Evolutionary conservation across 2,329 filamentous ascomycete species (phyloP).

Genomic region (Neoscytalidium dimidiatum): DNA sequence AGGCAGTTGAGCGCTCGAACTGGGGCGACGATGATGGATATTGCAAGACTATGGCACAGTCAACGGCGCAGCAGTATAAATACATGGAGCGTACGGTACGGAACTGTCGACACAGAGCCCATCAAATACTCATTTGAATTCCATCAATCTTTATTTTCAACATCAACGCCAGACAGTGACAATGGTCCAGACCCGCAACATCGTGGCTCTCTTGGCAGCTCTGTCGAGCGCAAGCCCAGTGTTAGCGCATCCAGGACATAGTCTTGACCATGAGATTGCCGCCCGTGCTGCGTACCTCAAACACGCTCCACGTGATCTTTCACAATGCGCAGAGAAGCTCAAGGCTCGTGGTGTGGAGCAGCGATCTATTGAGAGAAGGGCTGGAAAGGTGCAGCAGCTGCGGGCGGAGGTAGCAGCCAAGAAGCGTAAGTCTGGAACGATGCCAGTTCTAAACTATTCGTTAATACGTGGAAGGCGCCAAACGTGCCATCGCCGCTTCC

Average conservation of each 20-base stretch:
- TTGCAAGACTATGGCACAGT: no score
- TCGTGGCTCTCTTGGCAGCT: background rate
- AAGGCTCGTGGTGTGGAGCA: background rate
- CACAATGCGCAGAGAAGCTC: conserved; percentile 14
- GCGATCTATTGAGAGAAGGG: background rate
- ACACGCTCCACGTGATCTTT: conserved; percentile 1
- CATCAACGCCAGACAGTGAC: background rate
- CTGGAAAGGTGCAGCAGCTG: background rate
- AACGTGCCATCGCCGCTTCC: background rate
- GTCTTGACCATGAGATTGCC: conserved; percentile 5
- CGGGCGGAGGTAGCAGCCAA: conserved; percentile 4
- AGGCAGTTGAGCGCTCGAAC: background rate
- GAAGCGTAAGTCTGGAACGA: background rate
- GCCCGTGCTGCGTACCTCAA: conserved; percentile 6
- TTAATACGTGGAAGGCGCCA: background rate
- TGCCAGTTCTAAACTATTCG: background rate
- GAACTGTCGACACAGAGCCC: no score
- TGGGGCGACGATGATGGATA: background rate
- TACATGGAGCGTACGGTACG: no score
- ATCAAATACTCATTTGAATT: background rate
- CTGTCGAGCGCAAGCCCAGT: background rate
- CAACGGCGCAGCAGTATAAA: no score
- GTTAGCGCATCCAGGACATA: conserved; percentile 1
- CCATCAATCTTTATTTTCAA: background rate
- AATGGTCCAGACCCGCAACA: background rate